Percentiles rank a stretch among this genome's conserved stretches.
Evolutionary conservation across 2,329 filamentous ascomycete genomes (phyloP).

Genomic region (Penicillium sp.): DNA sequence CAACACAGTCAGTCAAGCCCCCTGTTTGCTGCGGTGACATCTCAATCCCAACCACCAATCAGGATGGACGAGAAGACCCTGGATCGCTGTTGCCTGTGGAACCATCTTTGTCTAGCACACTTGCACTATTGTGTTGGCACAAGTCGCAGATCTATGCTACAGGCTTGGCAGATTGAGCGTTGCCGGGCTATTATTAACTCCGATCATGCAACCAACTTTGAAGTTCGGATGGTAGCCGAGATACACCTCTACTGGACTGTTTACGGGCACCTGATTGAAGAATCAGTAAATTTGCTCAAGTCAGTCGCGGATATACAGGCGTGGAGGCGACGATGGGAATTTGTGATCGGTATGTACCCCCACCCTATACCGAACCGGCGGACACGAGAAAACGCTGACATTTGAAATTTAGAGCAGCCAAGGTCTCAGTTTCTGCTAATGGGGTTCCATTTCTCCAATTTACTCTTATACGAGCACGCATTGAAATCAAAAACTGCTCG

Average conservation of each 20-base stretch:
- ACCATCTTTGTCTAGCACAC: constrained; percentile 47
- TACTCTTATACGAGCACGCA: constrained; percentile 41
- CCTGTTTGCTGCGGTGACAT: constrained; percentile 28
- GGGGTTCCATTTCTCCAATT: constrained; percentile 48
- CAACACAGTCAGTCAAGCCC: constrained; percentile 43
- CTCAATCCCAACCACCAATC: constrained; percentile 3
- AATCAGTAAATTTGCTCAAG: constrained; percentile 33
- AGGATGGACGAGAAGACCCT: constrained; percentile 22
- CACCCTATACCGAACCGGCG: background rate
- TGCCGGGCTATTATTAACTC: constrained; percentile 40
- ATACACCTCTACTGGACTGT: constrained; percentile 49
- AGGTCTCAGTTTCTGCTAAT: constrained; percentile 48
- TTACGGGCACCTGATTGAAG: constrained; percentile 38
- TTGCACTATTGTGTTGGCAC: constrained; percentile 50
- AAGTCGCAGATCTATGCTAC: constrained; percentile 39
- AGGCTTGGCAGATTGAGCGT: constrained; percentile 37
- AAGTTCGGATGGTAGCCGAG: constrained; percentile 49
- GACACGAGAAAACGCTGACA: background rate
- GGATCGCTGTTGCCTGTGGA: constrained; percentile 43
- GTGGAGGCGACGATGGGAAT: constrained; percentile 44
- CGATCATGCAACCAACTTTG: constrained; percentile 45
- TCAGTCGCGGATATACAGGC: constrained; percentile 34
- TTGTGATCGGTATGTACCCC: constrained; percentile 34
- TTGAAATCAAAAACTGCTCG: constrained; percentile 37
- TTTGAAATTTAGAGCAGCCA: constrained; percentile 35